Evolutionary conservation across 2,329 filamentous ascomycete species (phyloP), one percentile per base, ranked within the genome.

Genomic region (Stromatinia cepivora): DNA sequence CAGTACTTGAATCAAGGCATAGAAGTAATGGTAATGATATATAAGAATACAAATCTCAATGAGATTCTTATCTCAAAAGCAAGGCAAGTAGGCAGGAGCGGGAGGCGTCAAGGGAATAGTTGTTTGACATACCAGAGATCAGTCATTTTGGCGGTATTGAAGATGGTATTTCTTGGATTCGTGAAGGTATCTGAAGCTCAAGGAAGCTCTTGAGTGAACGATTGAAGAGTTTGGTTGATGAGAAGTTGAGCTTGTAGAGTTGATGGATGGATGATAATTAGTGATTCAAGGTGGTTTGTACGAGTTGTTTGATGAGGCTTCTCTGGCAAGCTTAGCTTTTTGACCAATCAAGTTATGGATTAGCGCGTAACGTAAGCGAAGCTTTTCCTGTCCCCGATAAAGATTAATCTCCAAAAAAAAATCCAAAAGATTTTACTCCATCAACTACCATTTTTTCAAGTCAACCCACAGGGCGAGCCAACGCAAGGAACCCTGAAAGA

Each of bases 121-220:
- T 74, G 79, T 34, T 79, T 80, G 80, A 88, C 90, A 84, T 87
- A 95, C 92, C 92, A 95, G 68, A 94, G 91, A 39, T 59, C 68
- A 56, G 90, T 82, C 92, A 95, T 94, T 79, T 83, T 90, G 85
- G 73, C 78, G 79, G 79, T 79, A 73, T 77, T 77, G 67, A 75
- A 71, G 73, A 75, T 70, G 72, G 71, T 66, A 39, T 65, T 70
- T 25, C 48, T 61, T 64, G 66, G 39, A 54, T 50, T 63, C 71
- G 28, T 48, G 66, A 65, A 69, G 72, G 59, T 54, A 72, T 36
- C 39, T 67, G 70, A 70, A 73, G 73, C 69, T 76, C 62, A 65
- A 63, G 53, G 53, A 68, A 73, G 75, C 75, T 76, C 69, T 69
- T 70, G 48, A 61, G 69, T 34, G 69, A 70, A 70, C 58, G 71